Percentiles rank a stretch among this genome's conserved stretches.
Evolutionary conservation across 495 filamentous ascomycete species (phyloP).

Genomic region (Podospora bellae-mahoneyi): DNA sequence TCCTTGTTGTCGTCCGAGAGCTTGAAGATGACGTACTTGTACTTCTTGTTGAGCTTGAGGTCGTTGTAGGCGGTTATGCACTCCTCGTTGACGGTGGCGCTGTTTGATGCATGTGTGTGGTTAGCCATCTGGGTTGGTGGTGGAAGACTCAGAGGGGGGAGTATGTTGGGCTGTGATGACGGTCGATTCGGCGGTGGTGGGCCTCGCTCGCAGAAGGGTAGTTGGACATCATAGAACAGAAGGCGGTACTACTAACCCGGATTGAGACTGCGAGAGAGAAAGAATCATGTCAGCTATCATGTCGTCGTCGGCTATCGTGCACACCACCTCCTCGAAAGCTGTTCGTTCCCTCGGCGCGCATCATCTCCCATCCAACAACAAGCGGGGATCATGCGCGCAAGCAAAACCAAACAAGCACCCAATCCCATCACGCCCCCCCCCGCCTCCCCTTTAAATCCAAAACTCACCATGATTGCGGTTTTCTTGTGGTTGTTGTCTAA

Average conservation of each 20-base stretch:
- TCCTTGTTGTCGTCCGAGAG: conserved; percentile 87
- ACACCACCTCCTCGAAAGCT: not conserved
- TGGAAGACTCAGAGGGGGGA: not conserved
- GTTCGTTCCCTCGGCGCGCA: not conserved
- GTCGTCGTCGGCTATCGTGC: not conserved
- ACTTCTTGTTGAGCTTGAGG: conserved; percentile 80
- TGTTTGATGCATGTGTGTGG: conserved; percentile 33
- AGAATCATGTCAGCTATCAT: not conserved
- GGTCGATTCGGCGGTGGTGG: not conserved
- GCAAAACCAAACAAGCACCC: not conserved
- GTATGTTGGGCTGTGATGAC: not conserved
- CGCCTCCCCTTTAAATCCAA: not conserved
- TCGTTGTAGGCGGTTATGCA: conserved; percentile 84
- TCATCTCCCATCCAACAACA: not conserved
- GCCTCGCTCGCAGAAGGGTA: not conserved
- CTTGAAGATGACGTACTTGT: conserved; percentile 97
- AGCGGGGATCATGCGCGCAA: not conserved
- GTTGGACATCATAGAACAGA: conserved; percentile 7
- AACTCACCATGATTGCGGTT: not conserved
- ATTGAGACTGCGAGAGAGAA: conserved; percentile 54
- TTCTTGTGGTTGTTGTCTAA: not conserved
- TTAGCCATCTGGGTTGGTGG: conserved; percentile 24
- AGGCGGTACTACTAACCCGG: conserved; percentile 54
- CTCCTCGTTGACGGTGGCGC: conserved; percentile 73
- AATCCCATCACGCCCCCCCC: not conserved